Conservation (phyloP, 2,329 filamentous ascomycete genomes). For the Grosmannia huntii region DNA sequence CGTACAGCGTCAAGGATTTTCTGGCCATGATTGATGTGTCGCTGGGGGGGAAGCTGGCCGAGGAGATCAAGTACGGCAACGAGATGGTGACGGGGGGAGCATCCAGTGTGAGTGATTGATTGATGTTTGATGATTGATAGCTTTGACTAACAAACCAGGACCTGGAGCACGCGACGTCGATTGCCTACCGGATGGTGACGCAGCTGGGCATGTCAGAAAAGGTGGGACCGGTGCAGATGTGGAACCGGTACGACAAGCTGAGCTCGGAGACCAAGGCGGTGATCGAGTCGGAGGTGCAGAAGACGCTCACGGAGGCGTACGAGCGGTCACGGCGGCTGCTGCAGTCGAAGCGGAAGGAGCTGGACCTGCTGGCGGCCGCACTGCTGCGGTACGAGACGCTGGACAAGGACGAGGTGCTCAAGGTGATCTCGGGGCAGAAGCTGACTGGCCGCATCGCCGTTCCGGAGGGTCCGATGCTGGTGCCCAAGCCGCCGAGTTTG, state of each 20-base stretch:
- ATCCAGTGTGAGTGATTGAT: constrained; percentile 49
- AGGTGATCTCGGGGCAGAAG: constrained; percentile 77
- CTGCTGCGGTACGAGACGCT: constrained; percentile 91
- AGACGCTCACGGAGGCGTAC: constrained; percentile 70
- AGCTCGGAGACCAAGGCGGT: constrained; percentile 76
- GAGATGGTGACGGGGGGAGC: constrained; percentile 87
- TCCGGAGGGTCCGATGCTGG: constrained; percentile 49
- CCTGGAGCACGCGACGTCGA: constrained; percentile 65
- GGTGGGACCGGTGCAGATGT: constrained; percentile 82
- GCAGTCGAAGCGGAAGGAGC: constrained; percentile 62
- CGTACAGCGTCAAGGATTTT: constrained; percentile 73
- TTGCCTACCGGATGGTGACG: constrained; percentile 82
- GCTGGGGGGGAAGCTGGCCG: constrained; percentile 63
- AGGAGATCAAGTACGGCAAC: constrained; percentile 82
- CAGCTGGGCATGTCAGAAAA: constrained; percentile 77
- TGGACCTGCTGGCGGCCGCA: constrained; percentile 79
- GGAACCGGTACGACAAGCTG: constrained; percentile 64
- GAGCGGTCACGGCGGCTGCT: constrained; percentile 61
- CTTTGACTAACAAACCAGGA: constrained; percentile 40
- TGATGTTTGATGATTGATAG: neutral
- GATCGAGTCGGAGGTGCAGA: constrained; percentile 81
- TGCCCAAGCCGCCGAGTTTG: constrained; percentile 32
- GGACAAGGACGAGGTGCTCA: constrained; percentile 77
- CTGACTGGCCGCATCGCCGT: constrained; percentile 55
- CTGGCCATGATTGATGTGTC: constrained; percentile 57